Evolutionary conservation across 2,329 filamentous ascomycete genomes (phyloP).

Genomic region (Colletotrichum viniferum): DNA sequence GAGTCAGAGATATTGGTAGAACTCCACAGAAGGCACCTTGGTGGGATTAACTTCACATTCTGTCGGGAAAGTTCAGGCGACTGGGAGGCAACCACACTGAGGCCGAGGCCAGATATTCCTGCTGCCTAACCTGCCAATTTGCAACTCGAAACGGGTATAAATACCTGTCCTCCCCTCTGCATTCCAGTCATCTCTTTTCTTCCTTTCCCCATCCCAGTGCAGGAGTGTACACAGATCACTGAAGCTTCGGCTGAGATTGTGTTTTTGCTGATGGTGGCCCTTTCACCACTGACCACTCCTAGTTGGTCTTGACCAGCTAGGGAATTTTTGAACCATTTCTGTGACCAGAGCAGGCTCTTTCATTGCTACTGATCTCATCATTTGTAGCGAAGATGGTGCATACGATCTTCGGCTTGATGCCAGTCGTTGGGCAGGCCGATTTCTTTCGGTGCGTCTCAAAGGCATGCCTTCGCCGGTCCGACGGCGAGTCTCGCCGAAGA

Average conservation of each 20-base stretch:
- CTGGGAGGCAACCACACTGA: not conserved
- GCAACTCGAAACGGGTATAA: not conserved
- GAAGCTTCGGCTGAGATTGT: constrained; percentile 85
- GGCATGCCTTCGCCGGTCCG: not conserved
- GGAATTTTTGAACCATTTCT: constrained; percentile 74
- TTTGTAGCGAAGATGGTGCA: not conserved
- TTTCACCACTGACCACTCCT: constrained; percentile 73
- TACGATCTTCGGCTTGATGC: not conserved
- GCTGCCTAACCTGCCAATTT: not conserved
- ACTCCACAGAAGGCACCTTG: not conserved
- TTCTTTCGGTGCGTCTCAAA: not conserved
- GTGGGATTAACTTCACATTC: not conserved
- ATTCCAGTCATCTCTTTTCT: constrained; percentile 30
- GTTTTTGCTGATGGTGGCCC: constrained; percentile 92
- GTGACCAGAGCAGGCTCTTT: not conserved
- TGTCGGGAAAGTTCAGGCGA: not conserved
- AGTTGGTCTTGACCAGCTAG: constrained; percentile 68
- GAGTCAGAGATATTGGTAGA: not conserved
- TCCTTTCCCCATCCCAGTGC: constrained; percentile 63
- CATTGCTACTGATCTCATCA: not conserved
- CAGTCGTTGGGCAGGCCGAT: not conserved
- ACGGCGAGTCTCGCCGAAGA: not conserved
- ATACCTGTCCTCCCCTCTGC: not conserved
- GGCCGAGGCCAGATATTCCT: not conserved
- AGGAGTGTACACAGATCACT: constrained; percentile 79